phyloP scores from a whole-genome alignment of 495 filamentous ascomycete species.

The Annulohypoxylon stygium region DNA sequence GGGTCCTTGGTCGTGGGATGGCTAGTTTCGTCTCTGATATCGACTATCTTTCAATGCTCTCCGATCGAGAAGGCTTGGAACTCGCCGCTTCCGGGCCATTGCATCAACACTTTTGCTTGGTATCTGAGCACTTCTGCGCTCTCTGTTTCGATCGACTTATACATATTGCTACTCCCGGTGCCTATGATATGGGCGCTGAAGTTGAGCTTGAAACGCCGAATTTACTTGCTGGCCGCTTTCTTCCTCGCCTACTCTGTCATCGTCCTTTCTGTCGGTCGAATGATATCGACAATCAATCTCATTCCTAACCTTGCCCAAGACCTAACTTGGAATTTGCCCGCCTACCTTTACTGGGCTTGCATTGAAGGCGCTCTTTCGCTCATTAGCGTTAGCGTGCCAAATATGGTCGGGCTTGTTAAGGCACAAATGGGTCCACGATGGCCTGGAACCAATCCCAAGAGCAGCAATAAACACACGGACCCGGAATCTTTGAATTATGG shows the following conservation, averaged over 20 bases:
- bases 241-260: slow-evolving; percentile 33
- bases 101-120: slow-evolving; percentile 27
- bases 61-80: slow-evolving; percentile 52
- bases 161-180: slow-evolving; percentile 29
- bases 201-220: slow-evolving; percentile 17
- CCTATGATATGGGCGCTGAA: slow-evolving; percentile 31
- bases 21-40: slow-evolving; percentile 40
- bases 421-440: slow-evolving; percentile 8
- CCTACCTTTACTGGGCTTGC: slow-evolving; percentile 29
- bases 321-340: slow-evolving; percentile 26
- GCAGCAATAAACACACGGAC: slow-evolving; percentile 13
- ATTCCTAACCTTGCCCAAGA: slow-evolving; percentile 19
- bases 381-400: slow-evolving; percentile 29
- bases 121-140: slow-evolving; percentile 16
- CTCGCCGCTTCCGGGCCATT: slow-evolving; percentile 35
- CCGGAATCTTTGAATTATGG: background rate
- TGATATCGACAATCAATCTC: slow-evolving; percentile 24
- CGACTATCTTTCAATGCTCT: slow-evolving; percentile 49
- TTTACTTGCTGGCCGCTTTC: slow-evolving; percentile 23
- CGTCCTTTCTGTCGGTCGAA: slow-evolving; percentile 23
- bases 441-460: background rate
- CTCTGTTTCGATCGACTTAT: slow-evolving; percentile 22
- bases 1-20: slow-evolving; percentile 42
- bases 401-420: slow-evolving; percentile 24
- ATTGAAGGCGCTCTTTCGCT: slow-evolving; percentile 25